Percentiles rank a stretch among this genome's conserved stretches.
phyloP scores from a whole-genome alignment of 1,284 basidiomycete genomes.

The Marasmius oreades region DNA sequence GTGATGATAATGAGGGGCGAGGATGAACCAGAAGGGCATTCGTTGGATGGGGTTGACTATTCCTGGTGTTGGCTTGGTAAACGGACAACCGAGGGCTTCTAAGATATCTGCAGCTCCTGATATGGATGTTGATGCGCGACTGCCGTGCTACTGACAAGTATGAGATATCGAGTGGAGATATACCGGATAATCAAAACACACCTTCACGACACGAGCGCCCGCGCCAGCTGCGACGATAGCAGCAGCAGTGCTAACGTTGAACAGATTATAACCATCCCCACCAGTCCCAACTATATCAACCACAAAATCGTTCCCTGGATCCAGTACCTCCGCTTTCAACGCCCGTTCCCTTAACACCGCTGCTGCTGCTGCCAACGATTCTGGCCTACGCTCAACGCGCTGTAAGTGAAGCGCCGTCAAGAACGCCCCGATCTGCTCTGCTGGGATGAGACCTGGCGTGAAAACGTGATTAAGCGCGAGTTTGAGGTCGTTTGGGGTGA shows the following conservation, averaged over 20 bases:
- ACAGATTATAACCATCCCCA: conserved; percentile 95
- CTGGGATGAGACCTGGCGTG: conserved; percentile 56
- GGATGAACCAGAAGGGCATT: conserved; percentile 8
- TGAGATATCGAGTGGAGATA: no score
- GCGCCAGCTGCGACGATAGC: conserved; percentile 97
- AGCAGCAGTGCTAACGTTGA: conserved; percentile 96
- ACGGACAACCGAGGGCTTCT: conserved; percentile 79
- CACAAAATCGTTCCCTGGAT: conserved; percentile 58
- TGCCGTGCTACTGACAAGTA: conserved; percentile 72
- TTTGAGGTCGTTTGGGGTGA: conserved; percentile 69
- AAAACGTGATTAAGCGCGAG: conserved; percentile 73
- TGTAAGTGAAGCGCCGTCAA: conserved; percentile 79
- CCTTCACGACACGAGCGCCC: conserved; percentile 91
- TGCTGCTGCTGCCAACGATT: conserved; percentile 76
- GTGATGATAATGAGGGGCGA: conserved; percentile 16
- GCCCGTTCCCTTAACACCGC: conserved; percentile 67
- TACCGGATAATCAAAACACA: conserved; percentile 33
- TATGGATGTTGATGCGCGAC: conserved; percentile 88
- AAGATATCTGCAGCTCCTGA: conserved; percentile 95
- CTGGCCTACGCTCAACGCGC: conserved; percentile 70
- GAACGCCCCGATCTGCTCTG: conserved; percentile 80
- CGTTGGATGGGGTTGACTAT: conserved; percentile 8
- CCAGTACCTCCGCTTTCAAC: conserved; percentile 56
- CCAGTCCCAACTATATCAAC: conserved; percentile 72
- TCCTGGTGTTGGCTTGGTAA: conserved; percentile 58